These are phyloP conservation scores for Anacardium occidentale DNA, from an alignment of 345 rosid species.

Conservation along the genomic window DNA sequence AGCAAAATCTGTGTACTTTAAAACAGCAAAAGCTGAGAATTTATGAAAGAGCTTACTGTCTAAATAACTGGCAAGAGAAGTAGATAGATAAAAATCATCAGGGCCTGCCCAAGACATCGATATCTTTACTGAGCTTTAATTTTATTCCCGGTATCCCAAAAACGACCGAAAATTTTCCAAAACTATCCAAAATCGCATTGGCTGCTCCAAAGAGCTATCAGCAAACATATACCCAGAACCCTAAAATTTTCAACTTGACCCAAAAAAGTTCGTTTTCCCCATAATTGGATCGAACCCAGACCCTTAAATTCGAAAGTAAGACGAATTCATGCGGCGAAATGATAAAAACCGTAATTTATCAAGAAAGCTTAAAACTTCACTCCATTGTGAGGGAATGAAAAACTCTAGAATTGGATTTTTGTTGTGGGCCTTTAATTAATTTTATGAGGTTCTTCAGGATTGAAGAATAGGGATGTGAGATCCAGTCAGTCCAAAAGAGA, in stretches of 20 bases:
- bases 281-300: constrained; percentile 7
- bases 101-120: constrained; percentile 85
- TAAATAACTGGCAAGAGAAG: constrained; percentile 86
- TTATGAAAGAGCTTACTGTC: constrained; percentile 52
- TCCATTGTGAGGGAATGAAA: constrained; percentile 8
- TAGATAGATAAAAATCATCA: constrained; percentile 82
- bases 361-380: constrained; percentile 8
- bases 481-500: constrained; percentile 41
- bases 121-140: constrained; percentile 22
- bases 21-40: not conserved
- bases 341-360: not conserved
- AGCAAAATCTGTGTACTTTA: not conserved
- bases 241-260: not conserved
- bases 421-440: not conserved
- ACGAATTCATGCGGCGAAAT: not conserved
- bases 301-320: not conserved
- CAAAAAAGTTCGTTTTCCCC: not conserved
- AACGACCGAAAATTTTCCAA: constrained; percentile 33
- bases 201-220: constrained; percentile 28
- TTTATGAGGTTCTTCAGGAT: constrained; percentile 22
- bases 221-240: not conserved
- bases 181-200: constrained; percentile 39
- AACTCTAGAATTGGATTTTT: constrained; percentile 6
- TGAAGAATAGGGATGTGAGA: constrained; percentile 38
- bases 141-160: constrained; percentile 42